Base-by-base conservation (phyloP, 345 rosid genomes). In the Dimocarpus longan region DNA sequence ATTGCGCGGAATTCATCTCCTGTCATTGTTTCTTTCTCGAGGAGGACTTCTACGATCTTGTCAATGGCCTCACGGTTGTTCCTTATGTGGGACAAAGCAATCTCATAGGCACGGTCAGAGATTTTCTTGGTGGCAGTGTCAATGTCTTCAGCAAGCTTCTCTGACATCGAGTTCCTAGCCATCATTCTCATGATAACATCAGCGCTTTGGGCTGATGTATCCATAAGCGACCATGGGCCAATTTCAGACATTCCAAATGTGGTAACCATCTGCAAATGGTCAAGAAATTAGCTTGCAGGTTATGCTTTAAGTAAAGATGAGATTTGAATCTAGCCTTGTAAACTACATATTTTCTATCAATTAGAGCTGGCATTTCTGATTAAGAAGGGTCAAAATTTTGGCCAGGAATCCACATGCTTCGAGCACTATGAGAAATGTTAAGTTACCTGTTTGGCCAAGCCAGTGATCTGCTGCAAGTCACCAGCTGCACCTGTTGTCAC, bases 101-200 rank as follows among this genome's bases (percentile, higher is more conserved):
- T 86, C 87, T 86, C 93, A 44, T 94, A 96, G 9, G 99, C 98
- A 42, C 79, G 71, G 84, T 96, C 99, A 26, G 99, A 90, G 76
- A 96, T 1, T 74, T 83, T 91, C 95, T 94, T 94, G 69, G 91
- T 82, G 0, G 98, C 98, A 0, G 86, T 5, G 70, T 96, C 99
- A 26, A 94, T 94, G 82, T 96, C 99, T 80, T 90, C 97, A 0
- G 99, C 99, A 0, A 96, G 99, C 88, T 79, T 96, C 76, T 96
- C 99, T 0, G 99, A 96, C 99, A 96, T 96, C 22, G 98, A 96
- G 80, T 96, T 96, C 56, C 98, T 94, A 5, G 99, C 98, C 99
- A 96, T 96, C 98, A 96, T 96, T 83, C 99, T 91, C 99, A 96
- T 94, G 74, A 96, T 86, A 11, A 96, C 95, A 73, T 96, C 99